Evolutionary conservation across 2,329 filamentous ascomycete genomes (phyloP).

Genomic region (Karstenula rhodostoma): DNA sequence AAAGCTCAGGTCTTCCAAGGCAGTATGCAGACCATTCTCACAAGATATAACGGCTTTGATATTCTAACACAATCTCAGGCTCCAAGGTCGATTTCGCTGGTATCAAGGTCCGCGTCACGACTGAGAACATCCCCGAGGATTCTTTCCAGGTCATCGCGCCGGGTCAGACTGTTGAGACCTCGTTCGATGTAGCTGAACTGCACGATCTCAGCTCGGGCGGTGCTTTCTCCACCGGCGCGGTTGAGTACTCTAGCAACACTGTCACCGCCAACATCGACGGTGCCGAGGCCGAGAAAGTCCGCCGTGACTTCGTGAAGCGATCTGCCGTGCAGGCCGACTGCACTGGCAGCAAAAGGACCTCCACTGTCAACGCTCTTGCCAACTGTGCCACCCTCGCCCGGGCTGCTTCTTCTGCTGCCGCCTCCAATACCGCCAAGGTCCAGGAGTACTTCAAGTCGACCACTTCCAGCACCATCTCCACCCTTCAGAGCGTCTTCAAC

Average conservation of each 20-base stretch:
- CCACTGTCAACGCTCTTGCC: constrained; percentile 59
- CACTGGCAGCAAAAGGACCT: constrained; percentile 54
- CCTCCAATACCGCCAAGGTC: constrained; percentile 58
- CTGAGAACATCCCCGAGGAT: constrained; percentile 54
- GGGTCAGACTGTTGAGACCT: constrained; percentile 57
- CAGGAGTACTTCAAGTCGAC: constrained; percentile 70
- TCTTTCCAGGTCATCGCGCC: constrained; percentile 58
- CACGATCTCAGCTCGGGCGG: constrained; percentile 61
- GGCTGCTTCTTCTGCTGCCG: constrained; percentile 53
- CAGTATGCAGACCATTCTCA: constrained; percentile 43
- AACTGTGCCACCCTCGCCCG: constrained; percentile 8
- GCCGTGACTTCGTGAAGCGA: constrained; percentile 59
- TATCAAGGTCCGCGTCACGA: constrained; percentile 57
- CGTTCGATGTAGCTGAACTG: constrained; percentile 62
- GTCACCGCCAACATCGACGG: constrained; percentile 64
- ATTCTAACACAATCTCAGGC: constrained; percentile 32
- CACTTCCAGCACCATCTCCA: constrained; percentile 51
- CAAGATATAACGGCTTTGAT: background rate
- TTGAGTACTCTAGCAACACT: constrained; percentile 65
- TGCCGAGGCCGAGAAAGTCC: constrained; percentile 57
- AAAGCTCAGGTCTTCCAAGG: constrained; percentile 59
- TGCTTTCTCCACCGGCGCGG: constrained; percentile 62
- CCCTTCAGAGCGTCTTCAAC: constrained; percentile 60
- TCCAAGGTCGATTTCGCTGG: constrained; percentile 58
- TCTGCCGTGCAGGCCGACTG: constrained; percentile 62